Conservation (phyloP, 768 basidiomycete genomes). For the Chalciporus piperatus region DNA sequence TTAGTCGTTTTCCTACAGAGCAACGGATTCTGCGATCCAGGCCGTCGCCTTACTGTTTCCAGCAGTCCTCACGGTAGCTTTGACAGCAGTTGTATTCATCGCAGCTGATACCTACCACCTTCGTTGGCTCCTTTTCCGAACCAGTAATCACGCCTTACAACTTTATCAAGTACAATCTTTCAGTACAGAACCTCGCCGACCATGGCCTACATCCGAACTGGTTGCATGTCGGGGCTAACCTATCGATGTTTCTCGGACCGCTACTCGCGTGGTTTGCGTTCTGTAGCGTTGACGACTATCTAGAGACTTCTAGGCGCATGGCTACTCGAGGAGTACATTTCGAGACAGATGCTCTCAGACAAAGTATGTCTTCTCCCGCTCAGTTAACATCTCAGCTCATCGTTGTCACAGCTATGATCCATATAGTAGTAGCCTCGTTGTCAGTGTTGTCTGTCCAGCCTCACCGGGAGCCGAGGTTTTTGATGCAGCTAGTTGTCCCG, state of each 20-base stretch:
- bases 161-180: slow-evolving; percentile 37
- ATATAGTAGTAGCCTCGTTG: slow-evolving; percentile 15
- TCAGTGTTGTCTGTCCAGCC: slow-evolving; percentile 33
- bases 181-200: slow-evolving; percentile 33
- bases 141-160: slow-evolving; percentile 37
- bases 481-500: slow-evolving; percentile 34
- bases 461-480: slow-evolving; percentile 40
- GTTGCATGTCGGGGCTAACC: slow-evolving; percentile 38
- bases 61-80: slow-evolving; percentile 24
- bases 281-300: slow-evolving; percentile 6
- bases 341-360: slow-evolving; percentile 4
- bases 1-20: slow-evolving; percentile 12
- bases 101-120: too few relatives aligned
- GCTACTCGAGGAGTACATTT: slow-evolving; percentile 7
- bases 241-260: slow-evolving; percentile 37
- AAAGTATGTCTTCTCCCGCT: neutral
- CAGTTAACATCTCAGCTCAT: neutral
- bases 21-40: slow-evolving; percentile 10
- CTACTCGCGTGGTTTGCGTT: slow-evolving; percentile 24
- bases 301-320: neutral
- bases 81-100: slow-evolving; percentile 25
- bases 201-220: slow-evolving; percentile 40
- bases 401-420: slow-evolving; percentile 25
- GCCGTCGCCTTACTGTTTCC: slow-evolving; percentile 9
- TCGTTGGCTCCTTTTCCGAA: slow-evolving; percentile 12